Conservation (phyloP, 192 early-diverging fungal species). For the Pilaira anomala region DNA sequence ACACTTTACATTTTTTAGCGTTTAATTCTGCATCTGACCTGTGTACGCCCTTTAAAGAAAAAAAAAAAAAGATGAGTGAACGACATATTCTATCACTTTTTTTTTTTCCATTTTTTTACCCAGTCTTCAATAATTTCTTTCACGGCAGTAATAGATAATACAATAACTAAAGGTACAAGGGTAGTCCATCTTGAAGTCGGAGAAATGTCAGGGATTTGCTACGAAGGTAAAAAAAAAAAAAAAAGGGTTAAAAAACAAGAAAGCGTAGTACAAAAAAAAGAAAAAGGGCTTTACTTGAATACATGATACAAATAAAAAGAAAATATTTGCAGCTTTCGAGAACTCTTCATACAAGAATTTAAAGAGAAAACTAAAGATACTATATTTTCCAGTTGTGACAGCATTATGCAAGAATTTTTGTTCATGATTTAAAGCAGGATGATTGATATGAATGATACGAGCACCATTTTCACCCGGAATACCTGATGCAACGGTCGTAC, state of each 20-base stretch:
- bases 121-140: constrained; percentile 95
- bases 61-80: not conserved
- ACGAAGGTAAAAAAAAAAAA: constrained; percentile 7
- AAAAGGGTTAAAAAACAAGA: not conserved
- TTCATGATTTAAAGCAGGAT: constrained; percentile 69
- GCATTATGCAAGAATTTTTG: constrained; percentile 87
- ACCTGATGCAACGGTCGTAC: constrained; percentile 6
- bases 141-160: constrained; percentile 82
- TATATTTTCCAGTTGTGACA: constrained; percentile 96
- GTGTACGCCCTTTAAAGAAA: constrained; percentile 41
- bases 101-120: constrained; percentile 21
- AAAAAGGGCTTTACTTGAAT: constrained; percentile 67
- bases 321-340: constrained; percentile 97
- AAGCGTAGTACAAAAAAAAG: not conserved
- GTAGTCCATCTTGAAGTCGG: constrained; percentile 90
- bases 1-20: constrained; percentile 58
- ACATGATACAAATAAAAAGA: constrained; percentile 94
- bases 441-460: constrained; percentile 90
- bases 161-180: constrained; percentile 77
- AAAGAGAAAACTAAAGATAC: constrained; percentile 81
- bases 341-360: constrained; percentile 98
- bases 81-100: too few species aligned
- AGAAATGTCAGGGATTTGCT: constrained; percentile 94
- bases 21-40: constrained; percentile 72
- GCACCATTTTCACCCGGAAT: constrained; percentile 19